Evolutionary conservation across 495 filamentous ascomycete species (phyloP).

Genomic region (Trypethelium eluteriae): DNA sequence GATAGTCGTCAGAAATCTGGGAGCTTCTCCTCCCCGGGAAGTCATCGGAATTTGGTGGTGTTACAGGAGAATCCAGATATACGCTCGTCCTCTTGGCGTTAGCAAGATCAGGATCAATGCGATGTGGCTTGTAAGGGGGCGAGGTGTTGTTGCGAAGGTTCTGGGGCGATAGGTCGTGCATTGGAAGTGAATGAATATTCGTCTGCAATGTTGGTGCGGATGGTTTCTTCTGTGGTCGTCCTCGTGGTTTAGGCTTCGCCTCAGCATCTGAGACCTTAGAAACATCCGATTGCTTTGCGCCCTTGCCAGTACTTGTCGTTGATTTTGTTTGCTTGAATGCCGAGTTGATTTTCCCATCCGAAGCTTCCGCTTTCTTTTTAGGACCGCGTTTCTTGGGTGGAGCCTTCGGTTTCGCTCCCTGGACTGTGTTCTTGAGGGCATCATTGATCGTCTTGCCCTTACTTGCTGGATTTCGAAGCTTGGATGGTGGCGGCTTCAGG

Average conservation of each 20-base stretch:
- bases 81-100: not conserved
- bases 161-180: constrained; percentile 13
- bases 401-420: constrained; percentile 15
- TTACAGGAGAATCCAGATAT: not conserved
- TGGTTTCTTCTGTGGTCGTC: constrained; percentile 14
- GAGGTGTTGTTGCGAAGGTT: constrained; percentile 14
- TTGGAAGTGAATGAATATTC: constrained; percentile 8
- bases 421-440: constrained; percentile 4
- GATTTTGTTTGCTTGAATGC: constrained; percentile 20
- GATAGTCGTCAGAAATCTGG: not conserved
- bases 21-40: not conserved
- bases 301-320: constrained; percentile 13
- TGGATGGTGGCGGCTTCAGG: constrained; percentile 4
- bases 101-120: constrained; percentile 3
- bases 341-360: constrained; percentile 12
- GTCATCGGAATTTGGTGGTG: not conserved
- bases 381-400: constrained; percentile 14
- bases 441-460: constrained; percentile 17
- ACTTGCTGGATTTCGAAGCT: not conserved
- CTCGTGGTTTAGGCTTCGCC: constrained; percentile 23
- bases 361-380: constrained; percentile 3
- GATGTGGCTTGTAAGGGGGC: constrained; percentile 1
- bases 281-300: not conserved
- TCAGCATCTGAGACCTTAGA: constrained; percentile 2
- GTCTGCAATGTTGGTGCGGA: not conserved